Evolutionary conservation across 176 grass and related monocot species (phyloP), one percentile per base, ranked within the genome.

Genomic region (Leersia perrieri): DNA sequence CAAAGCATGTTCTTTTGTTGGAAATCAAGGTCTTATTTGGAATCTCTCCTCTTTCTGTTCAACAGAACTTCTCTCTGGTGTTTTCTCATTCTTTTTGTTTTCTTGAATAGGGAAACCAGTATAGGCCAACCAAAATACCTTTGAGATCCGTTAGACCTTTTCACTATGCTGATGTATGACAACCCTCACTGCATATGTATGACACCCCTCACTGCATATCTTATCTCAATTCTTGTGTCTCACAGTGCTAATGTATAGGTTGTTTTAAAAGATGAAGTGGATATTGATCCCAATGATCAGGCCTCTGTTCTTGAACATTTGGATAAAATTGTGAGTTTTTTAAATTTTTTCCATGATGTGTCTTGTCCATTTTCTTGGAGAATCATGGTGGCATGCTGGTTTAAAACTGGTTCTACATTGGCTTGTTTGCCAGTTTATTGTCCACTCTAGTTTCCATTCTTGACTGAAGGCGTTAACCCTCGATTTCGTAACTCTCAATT

Each of bases 181-280:
- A 60, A 25, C 81, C 63, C 55, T 25, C 58, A 47, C 40, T 82
- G 72, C 34, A 29, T 83, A 83, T n/a, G n/a, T n/a, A n/a, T n/a
- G n/a, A n/a, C 41, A 63, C 22, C 80, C 58, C 60, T 22, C 61
- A 53, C 44, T 84, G 69, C 32, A 30, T 84, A 82, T n/a, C 47
- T 82, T 82, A 10, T 45, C 60, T 60, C 15, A 82, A 58, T 72
- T 36, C 30, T 10, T 44, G 5, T 65, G 81, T 82, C 78, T 77
- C 66, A 84, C 33, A 32, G 16, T 75, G 22, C 74, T 57, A 80
- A 77, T 86, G 22, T 72, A 31, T 87, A 95, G 90, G 96, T 99
- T 88, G 87, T 99, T 13, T 82, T 99, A 30, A 99, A 99, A 91
- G 96, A 99, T 87, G 96, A 91, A 91, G 87, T 82, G 60, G 96